Percentiles rank a stretch among this genome's conserved stretches.
These are phyloP conservation scores for Nicotiana sylvestris DNA, from an alignment of 257 asterid species.

Conservation along the genomic window DNA sequence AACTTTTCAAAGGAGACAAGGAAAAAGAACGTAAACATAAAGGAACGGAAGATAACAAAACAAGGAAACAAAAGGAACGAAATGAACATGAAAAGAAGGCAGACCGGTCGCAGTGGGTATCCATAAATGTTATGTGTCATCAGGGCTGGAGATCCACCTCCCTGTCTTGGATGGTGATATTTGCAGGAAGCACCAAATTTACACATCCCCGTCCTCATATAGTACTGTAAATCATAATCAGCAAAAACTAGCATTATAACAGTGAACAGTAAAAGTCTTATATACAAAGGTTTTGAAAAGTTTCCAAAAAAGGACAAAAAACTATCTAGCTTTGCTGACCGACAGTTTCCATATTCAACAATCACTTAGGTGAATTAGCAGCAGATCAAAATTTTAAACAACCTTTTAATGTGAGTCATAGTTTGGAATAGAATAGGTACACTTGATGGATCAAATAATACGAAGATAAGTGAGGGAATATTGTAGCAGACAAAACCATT, in stretches of 20 bases:
- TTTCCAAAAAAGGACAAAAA: not conserved
- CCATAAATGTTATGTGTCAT: conserved; percentile 25
- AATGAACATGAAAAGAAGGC: conserved; percentile 1
- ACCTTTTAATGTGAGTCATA: not conserved
- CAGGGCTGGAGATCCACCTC: conserved; percentile 47
- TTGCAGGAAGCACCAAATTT: conserved; percentile 78
- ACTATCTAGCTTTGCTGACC: not conserved
- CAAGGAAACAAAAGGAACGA: not conserved
- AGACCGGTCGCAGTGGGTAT: conserved; percentile 23
- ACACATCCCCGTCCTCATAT: conserved; percentile 66
- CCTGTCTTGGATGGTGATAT: conserved; percentile 73
- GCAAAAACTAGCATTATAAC: not conserved
- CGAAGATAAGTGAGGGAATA: not conserved
- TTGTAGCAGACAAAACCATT: not conserved
- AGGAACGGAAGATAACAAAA: not conserved
- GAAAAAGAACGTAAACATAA: not conserved
- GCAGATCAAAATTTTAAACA: not conserved
- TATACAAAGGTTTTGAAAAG: not conserved
- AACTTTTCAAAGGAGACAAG: not conserved
- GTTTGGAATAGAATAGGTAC: not conserved
- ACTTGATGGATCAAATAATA: not conserved
- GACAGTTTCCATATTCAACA: not conserved
- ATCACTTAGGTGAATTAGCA: not conserved
- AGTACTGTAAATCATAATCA: conserved; percentile 47
- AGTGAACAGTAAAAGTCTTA: not conserved